Evolutionary conservation across 2,329 filamentous ascomycete species (phyloP).

Genomic region (Fusarium globosum): DNA sequence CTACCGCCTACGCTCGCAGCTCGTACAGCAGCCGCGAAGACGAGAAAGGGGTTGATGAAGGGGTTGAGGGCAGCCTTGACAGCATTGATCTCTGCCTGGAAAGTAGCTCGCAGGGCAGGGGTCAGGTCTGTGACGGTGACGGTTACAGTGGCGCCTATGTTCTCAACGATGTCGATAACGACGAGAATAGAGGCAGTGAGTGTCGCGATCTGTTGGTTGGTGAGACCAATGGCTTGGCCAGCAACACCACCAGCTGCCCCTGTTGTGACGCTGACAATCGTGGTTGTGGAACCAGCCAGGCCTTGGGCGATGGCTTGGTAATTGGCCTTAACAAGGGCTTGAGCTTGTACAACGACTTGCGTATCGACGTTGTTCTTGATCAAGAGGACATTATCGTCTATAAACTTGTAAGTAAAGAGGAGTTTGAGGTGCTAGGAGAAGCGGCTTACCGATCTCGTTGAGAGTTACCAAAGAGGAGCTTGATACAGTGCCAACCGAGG

Average conservation of each 20-base stretch:
- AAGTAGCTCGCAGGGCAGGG: neutral
- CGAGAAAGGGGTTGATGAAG: slow-evolving; percentile 1
- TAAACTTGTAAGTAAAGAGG: neutral
- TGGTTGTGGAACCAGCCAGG: neutral
- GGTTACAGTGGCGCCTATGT: neutral
- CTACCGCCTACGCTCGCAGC: neutral
- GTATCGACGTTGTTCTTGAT: neutral
- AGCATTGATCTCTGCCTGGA: slow-evolving; percentile 9
- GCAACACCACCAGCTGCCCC: slow-evolving; percentile 19
- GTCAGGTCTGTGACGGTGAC: slow-evolving; percentile 3
- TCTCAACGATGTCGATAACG: neutral
- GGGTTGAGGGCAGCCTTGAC: slow-evolving; percentile 1
- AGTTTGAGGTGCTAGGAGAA: neutral
- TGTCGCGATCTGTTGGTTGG: neutral
- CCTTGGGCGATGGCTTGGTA: neutral
- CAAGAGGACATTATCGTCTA: neutral
- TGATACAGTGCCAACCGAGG: neutral
- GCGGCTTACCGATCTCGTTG: slow-evolving; percentile 6
- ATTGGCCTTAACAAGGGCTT: neutral
- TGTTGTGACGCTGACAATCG: slow-evolving; percentile 19
- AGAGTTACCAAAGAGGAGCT: accelerated
- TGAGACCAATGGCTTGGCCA: neutral
- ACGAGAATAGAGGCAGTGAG: neutral
- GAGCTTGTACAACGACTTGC: neutral
- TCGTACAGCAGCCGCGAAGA: slow-evolving; percentile 1